A percentile compares a stretch with the other conserved stretches of the same genome.
phyloP scores from a whole-genome alignment of 768 basidiomycete genomes.

The Tylopilus rubrobrunneus region DNA sequence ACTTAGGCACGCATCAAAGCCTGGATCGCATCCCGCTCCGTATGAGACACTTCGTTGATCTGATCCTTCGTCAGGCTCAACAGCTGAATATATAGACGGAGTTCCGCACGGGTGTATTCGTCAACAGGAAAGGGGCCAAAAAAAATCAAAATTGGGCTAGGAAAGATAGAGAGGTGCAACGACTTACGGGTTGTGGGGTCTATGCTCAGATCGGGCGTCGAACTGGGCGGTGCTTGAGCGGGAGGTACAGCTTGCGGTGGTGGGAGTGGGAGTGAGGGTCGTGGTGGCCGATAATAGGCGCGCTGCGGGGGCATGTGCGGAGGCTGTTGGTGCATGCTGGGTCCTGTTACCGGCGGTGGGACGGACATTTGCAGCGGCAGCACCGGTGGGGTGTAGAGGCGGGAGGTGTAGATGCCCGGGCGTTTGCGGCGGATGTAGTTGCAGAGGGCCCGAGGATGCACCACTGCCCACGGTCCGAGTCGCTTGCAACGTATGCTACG shows the following conservation, averaged over 20 bases:
- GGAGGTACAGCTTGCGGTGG: constrained; percentile 29
- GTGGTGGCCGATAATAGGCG: constrained; percentile 30
- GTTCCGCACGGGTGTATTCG: no score
- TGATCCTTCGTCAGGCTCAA: constrained; percentile 78
- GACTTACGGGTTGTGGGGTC: constrained; percentile 50
- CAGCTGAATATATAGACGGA: constrained; percentile 70
- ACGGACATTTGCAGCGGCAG: constrained; percentile 32
- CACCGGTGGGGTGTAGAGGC: constrained; percentile 30
- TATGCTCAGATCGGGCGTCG: constrained; percentile 37
- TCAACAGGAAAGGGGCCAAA: no score
- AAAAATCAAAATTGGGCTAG: not conserved
- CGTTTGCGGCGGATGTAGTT: constrained; percentile 31
- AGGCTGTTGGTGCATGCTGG: constrained; percentile 29
- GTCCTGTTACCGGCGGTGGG: constrained; percentile 24
- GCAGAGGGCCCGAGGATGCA: constrained; percentile 27
- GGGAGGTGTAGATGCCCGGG: constrained; percentile 28
- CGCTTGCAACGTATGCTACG: constrained; percentile 53
- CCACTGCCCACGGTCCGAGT: constrained; percentile 29
- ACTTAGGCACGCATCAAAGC: constrained; percentile 55
- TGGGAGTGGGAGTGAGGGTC: constrained; percentile 29
- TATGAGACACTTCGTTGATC: constrained; percentile 74
- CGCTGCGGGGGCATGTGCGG: constrained; percentile 32
- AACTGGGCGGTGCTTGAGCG: constrained; percentile 27
- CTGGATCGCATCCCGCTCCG: constrained; percentile 75
- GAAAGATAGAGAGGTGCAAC: not conserved